Evolutionary conservation across 352 stramenopile genomes (phyloP), one percentile per base, ranked within the genome.

Genomic region (Globisporangium alternatum): DNA sequence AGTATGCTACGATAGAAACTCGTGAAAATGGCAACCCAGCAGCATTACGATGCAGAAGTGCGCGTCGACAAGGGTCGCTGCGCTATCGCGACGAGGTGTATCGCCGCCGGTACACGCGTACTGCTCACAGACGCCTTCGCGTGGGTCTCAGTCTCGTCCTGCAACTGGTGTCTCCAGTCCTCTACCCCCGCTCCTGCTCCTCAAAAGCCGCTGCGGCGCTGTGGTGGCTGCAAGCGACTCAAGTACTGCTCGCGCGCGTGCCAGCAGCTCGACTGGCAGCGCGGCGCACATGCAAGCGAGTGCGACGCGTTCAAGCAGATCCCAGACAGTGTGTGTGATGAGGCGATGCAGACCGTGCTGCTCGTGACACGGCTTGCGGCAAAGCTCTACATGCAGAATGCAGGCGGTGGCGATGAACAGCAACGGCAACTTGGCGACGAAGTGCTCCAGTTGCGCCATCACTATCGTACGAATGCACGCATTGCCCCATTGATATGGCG

Each of bases 221-320:
- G 84, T 54, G 69, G 79, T 52, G 76, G 81, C 45, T 93, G 82
- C 57, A 73, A 75, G n/a, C 69, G 68, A 44, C 69, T 79, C 71
- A 71, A 76, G 37, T 93, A 91, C 55, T 93, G 84, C 67, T 84
- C 74, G 33, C 80, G 80, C 28, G 28, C n/a, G 13, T 93, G 84
- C 66, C 84, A 91, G 65, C 77, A 82, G 48, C 63, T 33, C 28
- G 84, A 91, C 58, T 93, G 82, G 84, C 28, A 61, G 5, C 48
- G 47, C 9, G 69, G 75, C 4, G 56, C 53, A 35, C 82, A 93
- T 62, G 70, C 64, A 5, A 68, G 57, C 17, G 83, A 93, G 61
- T 91, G 83, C 65, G 66, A 43, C 2, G 69, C 75, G 8, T 91
- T 76, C 77, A 65, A 63, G 53, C 62, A 60, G 19, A 71, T 86